Percentiles rank a stretch among this genome's conserved stretches.
These are phyloP conservation scores for Yarrowia sp. DNA, from an alignment of 805 yeast genomes.

Conservation along the genomic window DNA sequence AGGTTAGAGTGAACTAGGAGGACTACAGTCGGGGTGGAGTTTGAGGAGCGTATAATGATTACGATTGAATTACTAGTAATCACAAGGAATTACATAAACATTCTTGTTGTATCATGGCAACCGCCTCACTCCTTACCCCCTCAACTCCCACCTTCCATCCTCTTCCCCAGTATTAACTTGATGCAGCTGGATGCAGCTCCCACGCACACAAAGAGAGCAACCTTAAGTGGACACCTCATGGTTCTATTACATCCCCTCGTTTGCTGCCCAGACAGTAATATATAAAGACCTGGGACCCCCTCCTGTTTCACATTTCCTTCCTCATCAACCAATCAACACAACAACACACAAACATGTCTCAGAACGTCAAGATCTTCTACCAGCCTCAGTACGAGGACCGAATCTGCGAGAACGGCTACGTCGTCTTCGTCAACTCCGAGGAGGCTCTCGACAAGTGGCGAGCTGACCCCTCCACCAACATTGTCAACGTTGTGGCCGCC, in stretches of 20 bases:
- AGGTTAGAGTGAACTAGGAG: too few relatives aligned
- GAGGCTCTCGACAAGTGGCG: conserved; percentile 25
- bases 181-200: conserved; percentile 2
- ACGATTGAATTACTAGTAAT: too few relatives aligned
- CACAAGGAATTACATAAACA: too few relatives aligned
- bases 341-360: conserved; percentile 23
- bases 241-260: conserved; percentile 3
- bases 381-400: conserved; percentile 40
- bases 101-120: not conserved
- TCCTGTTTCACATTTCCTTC: too few relatives aligned
- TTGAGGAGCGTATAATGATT: too few relatives aligned
- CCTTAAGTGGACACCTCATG: conserved; percentile 21
- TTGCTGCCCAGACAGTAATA: conserved; percentile 18
- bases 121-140: not conserved
- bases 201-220: conserved; percentile 35
- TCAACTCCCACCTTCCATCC: conserved; percentile 1
- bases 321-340: not conserved
- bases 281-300: conserved; percentile 30
- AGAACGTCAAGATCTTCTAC: conserved; percentile 38
- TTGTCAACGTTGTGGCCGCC: conserved; percentile 34
- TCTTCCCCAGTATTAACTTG: conserved; percentile 14
- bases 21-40: too few relatives aligned
- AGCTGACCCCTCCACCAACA: conserved; percentile 23
- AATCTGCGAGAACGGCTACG: conserved; percentile 39
- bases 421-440: conserved; percentile 36